Percentiles rank a stretch among this genome's conserved stretches.
These are phyloP conservation scores for Lipomyces orientalis DNA, from an alignment of 805 yeast genomes.

Conservation along the genomic window DNA sequence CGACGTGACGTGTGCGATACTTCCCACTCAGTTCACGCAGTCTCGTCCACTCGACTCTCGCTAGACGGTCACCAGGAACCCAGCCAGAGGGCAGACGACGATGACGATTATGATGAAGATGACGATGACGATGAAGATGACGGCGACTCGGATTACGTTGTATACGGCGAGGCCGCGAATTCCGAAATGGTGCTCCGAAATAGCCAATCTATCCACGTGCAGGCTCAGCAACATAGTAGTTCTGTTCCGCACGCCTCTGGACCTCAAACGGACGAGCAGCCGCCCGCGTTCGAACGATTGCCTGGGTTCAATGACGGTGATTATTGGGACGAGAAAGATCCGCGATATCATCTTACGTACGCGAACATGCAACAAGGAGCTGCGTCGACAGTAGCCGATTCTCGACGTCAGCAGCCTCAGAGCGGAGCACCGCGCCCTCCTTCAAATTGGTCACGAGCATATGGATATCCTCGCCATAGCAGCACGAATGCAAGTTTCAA, in stretches of 20 bases:
- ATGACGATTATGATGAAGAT: conserved; percentile 20
- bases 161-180: conserved; percentile 16
- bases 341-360: not conserved
- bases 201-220: conserved; percentile 13
- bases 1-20: not conserved
- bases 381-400: conserved; percentile 2
- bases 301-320: conserved; percentile 55
- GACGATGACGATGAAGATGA: conserved; percentile 38
- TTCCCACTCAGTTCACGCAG: not conserved
- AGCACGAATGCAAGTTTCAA: not conserved
- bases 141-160: conserved; percentile 27
- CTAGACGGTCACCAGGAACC: not conserved
- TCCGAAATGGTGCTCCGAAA: conserved; percentile 17
- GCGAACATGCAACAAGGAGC: conserved; percentile 9
- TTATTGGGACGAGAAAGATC: conserved; percentile 53
- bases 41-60: not conserved
- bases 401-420: not conserved
- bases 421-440: not conserved
- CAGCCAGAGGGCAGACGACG: conserved; percentile 5
- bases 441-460: not conserved
- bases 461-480: not conserved
- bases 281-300: conserved; percentile 54
- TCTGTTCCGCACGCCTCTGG: not conserved
- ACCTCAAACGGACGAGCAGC: conserved; percentile 38
- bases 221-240: conserved; percentile 1